Base-by-base conservation (phyloP, 768 basidiomycete genomes). In the Mycena chlorophos region DNA sequence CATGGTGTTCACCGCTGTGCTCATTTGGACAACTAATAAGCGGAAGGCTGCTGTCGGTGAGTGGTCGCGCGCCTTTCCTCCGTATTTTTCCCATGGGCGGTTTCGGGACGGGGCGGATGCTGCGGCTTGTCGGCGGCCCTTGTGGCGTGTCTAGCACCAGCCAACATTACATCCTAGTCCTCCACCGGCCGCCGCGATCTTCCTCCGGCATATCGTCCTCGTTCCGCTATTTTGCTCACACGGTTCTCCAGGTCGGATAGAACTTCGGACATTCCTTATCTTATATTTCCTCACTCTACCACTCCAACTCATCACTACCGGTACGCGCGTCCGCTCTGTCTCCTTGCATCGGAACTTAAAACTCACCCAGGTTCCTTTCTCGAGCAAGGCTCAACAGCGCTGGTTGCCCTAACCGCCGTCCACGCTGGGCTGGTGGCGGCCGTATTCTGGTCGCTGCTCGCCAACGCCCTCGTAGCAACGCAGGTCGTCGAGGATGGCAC, bases 401-500 rank as follows among this genome's bases (percentile, higher is more conserved):
- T 96, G 22, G 82, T 87, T 19, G 81, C 82, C 25, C 62, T 96
- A 55, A 83, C 81, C 0, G 88, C 92, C 0, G 75, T 96, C 8
- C 94, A 97, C 60, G 85, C 89, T 2, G 94, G 86, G 3, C 58
- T 86, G 17, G 82, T 94, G 40, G 86, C 84, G 3, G 81, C 87
- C 3, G 72, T 93, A 3, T 95, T 94, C 67, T 94, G 92, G 89
- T 65, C 80, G 5, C 73, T 93, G 60, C 74, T 91, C 50, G 90
- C 79, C 28, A 92, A 90, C 70, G 89, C 79, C 8, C 71, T 92
- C 56, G 80, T 94, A 20, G 85, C 87, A 30, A 90, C 88, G n/a
- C 96, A 98, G 71, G 68, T 94, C 47, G 89, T 98, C 52, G 96
- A 98, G 68, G 96, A 91, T 65, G 96, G 94, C 5, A 91, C 91